These are phyloP conservation scores for Penium margaritaceum DNA, from an alignment of 139 green algal species.

Conservation along the genomic window DNA sequence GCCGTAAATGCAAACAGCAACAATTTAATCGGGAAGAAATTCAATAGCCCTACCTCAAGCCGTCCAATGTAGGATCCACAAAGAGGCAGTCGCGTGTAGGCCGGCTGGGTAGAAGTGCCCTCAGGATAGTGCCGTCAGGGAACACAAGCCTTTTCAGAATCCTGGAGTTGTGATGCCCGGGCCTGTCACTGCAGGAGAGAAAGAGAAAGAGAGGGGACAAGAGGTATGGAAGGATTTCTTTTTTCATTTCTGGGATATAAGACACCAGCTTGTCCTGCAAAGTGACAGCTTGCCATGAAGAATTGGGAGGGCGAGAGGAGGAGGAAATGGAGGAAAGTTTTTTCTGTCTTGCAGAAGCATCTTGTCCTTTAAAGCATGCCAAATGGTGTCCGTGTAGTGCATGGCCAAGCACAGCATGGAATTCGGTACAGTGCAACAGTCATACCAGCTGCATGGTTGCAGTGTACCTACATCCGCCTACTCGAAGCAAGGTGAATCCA, in stretches of 20 bases:
- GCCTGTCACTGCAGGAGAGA: conserved; percentile 11
- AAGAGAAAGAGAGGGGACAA: background rate
- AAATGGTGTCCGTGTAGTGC: too few species aligned
- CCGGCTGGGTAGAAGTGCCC: conserved; percentile 58
- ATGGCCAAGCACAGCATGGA: too few species aligned
- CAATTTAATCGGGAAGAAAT: too few species aligned
- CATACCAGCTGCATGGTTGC: too few species aligned
- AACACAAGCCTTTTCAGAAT: conserved; percentile 68
- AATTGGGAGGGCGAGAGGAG: background rate
- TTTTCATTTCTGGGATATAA: conserved; percentile 38
- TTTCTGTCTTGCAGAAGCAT: too few species aligned
- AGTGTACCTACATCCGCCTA: too few species aligned
- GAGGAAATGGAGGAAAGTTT: background rate
- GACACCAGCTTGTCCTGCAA: too few species aligned
- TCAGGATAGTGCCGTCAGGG: conserved; percentile 63
- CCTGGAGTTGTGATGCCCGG: conserved; percentile 65
- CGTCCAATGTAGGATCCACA: conserved; percentile 67
- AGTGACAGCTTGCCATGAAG: conserved; percentile 22
- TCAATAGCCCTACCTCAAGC: too few species aligned
- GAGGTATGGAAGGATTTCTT: background rate
- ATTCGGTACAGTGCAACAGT: too few species aligned
- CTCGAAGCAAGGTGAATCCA: too few species aligned
- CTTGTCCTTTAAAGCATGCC: too few species aligned
- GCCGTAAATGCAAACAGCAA: too few species aligned
- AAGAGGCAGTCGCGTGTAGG: conserved; percentile 83